Evolutionary conservation across 2,329 filamentous ascomycete species (phyloP), one percentile per base, ranked within the genome.

Genomic region (Orbilia brochopaga): DNA sequence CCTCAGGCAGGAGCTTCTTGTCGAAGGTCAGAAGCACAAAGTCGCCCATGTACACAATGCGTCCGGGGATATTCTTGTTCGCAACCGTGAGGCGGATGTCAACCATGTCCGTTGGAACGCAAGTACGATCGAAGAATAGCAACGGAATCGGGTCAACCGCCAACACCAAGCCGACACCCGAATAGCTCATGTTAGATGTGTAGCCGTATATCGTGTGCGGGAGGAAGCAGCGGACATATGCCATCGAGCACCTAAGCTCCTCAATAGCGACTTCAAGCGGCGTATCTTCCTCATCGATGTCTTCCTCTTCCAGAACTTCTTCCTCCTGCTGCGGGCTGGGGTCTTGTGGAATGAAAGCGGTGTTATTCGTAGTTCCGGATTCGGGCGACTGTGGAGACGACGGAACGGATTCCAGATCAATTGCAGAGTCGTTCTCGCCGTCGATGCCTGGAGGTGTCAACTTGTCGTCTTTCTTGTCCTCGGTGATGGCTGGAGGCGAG

Each of bases 41-140:
- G 17, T 75, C 69, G 23, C 75, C 75, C 61, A 77, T 73, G 58
- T 77, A 76, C 30, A 77, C 75, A 2, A 77, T 76, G n/a, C 73
- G 72, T 2, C 75, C 76, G 30, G 76, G 73, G 32, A 76, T 75
- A 42, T 75, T 75, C 59, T 76, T 77, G 56, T 77, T 76, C 8
- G 74, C 74, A 7, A 77, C 65, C 7, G 76, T 77, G n/a, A 77
- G 73, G 21, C 76, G 75, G 42, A 77, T 76, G 69, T 77, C 76
- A 21, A 77, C 70, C 76, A 77, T 77, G 24, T 76, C 75, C n/a
- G 76, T 75, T 32, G 76, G 76, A 40, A 77, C 74, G 17, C 75
- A 75, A 4, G 75, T 75, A 23, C 76, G 65, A 57, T 77, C 76
- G 46, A 77, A 77, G 21, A 76, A 74, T 2, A 77, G 61, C 46